phyloP scores from a whole-genome alignment of 805 yeast species.

The Metschnikowia lunata region DNA sequence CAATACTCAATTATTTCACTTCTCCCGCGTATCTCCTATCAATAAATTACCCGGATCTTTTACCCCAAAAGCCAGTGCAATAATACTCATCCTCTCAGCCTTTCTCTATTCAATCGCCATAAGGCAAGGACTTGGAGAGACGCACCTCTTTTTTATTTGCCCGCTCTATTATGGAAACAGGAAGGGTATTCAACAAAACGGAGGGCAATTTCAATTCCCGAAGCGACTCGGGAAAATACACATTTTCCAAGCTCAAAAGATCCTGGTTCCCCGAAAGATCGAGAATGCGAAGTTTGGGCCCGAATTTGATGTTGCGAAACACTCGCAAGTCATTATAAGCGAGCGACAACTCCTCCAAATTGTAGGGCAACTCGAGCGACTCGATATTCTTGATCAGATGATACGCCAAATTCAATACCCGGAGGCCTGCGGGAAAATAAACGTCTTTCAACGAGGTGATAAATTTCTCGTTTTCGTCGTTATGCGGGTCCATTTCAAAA shows the following conservation, averaged over 20 bases:
- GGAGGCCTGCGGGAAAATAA: conserved; percentile 32
- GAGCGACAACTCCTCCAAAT: conserved; percentile 29
- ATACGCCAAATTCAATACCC: conserved; percentile 34
- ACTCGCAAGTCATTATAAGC: conserved; percentile 38
- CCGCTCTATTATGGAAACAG: conserved; percentile 16
- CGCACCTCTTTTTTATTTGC: conserved; percentile 34
- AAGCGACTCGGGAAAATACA: conserved; percentile 35
- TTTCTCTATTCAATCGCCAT: too few species aligned
- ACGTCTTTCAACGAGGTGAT: conserved; percentile 41
- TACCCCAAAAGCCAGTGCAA: too few species aligned
- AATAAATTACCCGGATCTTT: too few species aligned
- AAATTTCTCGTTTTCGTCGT: conserved; percentile 39
- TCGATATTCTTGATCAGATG: conserved; percentile 38
- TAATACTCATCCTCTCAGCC: too few species aligned
- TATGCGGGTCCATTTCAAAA: conserved; percentile 39
- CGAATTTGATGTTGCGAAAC: conserved; percentile 35
- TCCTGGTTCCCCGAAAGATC: conserved; percentile 43
- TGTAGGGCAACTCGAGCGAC: conserved; percentile 35
- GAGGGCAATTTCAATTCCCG: conserved; percentile 34
- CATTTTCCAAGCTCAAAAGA: conserved; percentile 33
- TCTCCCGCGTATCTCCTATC: too few species aligned
- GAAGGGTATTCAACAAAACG: conserved; percentile 24
- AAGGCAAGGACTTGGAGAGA: conserved; percentile 24
- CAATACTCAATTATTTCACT: too few species aligned
- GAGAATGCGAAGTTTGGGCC: conserved; percentile 28